phyloP scores from a whole-genome alignment of 1,284 basidiomycete species.

The Tranzscheliella williamsii region DNA sequence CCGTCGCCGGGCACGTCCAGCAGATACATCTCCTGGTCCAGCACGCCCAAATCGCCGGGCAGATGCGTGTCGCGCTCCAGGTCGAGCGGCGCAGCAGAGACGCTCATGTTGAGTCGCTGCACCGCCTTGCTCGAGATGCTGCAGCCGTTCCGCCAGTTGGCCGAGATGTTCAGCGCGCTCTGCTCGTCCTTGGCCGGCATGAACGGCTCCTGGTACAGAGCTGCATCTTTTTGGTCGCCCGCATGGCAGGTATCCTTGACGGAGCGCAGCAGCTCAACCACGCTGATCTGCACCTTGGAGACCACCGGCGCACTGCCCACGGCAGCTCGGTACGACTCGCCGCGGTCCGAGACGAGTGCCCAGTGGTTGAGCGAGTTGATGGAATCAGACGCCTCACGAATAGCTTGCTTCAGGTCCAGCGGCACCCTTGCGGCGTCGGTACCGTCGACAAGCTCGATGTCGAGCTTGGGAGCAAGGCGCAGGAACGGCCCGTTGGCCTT shows the following conservation, averaged over 20 bases:
- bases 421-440: constrained; percentile 41
- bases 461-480: constrained; percentile 65
- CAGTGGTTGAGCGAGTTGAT: constrained; percentile 64
- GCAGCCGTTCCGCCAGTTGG: constrained; percentile 14
- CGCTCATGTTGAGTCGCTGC: constrained; percentile 10
- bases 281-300: constrained; percentile 18
- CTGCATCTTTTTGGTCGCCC: neutral
- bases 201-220: too few species aligned
- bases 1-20: constrained; percentile 71
- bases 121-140: constrained; percentile 11
- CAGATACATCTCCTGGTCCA: constrained; percentile 68
- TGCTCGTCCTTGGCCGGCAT: neutral
- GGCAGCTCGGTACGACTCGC: constrained; percentile 62
- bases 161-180: neutral
- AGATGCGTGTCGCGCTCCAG: constrained; percentile 13
- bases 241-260: neutral
- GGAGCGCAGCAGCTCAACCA: constrained; percentile 17
- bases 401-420: constrained; percentile 65
- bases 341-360: constrained; percentile 66
- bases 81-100: constrained; percentile 2
- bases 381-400: constrained; percentile 61
- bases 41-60: constrained; percentile 14
- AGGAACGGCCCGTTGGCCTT: constrained; percentile 65
- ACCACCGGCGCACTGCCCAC: constrained; percentile 56
- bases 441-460: constrained; percentile 62